Conservation (phyloP, 2,329 filamentous ascomycete genomes). For the Elsinoe perseae region DNA sequence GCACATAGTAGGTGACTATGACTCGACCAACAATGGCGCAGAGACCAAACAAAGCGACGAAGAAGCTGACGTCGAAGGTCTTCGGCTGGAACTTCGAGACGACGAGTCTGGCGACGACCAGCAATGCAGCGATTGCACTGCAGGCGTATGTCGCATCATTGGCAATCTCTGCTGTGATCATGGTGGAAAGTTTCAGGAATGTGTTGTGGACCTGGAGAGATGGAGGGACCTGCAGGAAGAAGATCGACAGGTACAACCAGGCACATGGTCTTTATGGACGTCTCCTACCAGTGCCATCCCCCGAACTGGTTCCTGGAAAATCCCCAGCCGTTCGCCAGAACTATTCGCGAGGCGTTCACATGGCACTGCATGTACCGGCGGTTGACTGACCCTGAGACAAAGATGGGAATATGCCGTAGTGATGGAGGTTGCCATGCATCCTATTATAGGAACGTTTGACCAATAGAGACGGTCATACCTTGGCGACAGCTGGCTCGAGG, state of each 20-base stretch:
- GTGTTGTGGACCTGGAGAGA: not conserved
- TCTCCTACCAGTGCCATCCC: not conserved
- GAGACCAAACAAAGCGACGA: not conserved
- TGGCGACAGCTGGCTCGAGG: not conserved
- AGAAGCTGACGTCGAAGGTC: slow-evolving; percentile 12
- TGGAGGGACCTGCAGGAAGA: not conserved
- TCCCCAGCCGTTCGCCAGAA: not conserved
- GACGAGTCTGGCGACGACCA: not conserved
- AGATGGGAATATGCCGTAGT: not conserved
- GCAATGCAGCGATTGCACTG: not conserved
- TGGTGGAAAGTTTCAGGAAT: not conserved
- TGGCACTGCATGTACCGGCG: not conserved
- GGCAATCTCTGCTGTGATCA: not conserved
- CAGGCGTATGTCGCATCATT: slow-evolving; percentile 11
- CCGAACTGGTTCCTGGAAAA: not conserved
- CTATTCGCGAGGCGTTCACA: not conserved
- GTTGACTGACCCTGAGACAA: not conserved
- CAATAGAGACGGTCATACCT: not conserved
- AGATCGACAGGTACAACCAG: not conserved
- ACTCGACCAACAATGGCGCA: not conserved
- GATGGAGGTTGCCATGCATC: not conserved
- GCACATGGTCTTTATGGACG: not conserved
- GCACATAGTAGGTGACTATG: slow-evolving; percentile 14
- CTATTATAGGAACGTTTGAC: not conserved
- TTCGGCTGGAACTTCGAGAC: slow-evolving; percentile 14